Evolutionary conservation across 2,329 filamentous ascomycete genomes (phyloP), one percentile per base, ranked within the genome.

Genomic region (Orbilia oligospora): DNA sequence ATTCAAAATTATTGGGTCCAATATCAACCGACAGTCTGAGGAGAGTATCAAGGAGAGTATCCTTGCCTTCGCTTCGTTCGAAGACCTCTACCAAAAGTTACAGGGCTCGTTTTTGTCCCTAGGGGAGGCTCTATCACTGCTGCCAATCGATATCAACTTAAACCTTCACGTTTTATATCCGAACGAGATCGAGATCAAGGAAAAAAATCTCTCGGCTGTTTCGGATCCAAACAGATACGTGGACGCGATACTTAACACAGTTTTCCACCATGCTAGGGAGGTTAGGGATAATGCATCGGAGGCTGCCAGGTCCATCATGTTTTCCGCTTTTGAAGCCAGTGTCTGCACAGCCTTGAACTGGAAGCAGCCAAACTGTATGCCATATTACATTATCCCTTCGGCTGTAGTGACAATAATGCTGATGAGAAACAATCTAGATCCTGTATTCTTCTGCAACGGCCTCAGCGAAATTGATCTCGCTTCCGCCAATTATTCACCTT

Each of bases 271-370:
- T 84, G 94, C 94, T 1, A 89, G 95, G 53, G 81, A 89, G 82
- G 80, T 93, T 84, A 87, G 91, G 75, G 88, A 90, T 76, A 86
- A 86, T 80, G 90, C 89, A 0, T 90, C 93, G 8, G 90, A 93
- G 69, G 89, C 91, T 16, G 91, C 96, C 81, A 88, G 94, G 48
- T 97, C 93, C 12, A 91, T 99, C 66, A 93, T 97, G 10, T 97
- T 99, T 84, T 97, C 93, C 82, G 97, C 93, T 22, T 97, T 95
- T 85, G 97, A 97, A 83, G 88, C 93, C 12, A 92, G 91, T 80
- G 89, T 98, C 20, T 99, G 96, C 85, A 97, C 93, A 16, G 94
- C 95, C 4, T 86, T 99, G 82, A 99, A 99, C 85, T 99, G 96
- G 96, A 99, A 99, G 85, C 96, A 99, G 84, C 96, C 96, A 1